Evolutionary conservation across 2,329 filamentous ascomycete species (phyloP).

Genomic region (Hypoxylon sp.): DNA sequence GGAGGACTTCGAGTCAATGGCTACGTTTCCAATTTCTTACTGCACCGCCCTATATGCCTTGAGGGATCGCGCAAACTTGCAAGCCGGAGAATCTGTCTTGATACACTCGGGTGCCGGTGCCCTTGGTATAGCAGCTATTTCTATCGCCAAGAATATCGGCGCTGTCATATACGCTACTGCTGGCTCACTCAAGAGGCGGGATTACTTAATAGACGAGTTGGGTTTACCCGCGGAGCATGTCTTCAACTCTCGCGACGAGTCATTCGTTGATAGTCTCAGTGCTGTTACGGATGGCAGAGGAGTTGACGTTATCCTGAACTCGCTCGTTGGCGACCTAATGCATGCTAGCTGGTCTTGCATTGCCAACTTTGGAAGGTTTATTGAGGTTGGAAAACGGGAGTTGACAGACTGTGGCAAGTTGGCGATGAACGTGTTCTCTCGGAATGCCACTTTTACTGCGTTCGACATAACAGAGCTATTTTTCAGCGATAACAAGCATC

Average conservation of each 20-base stretch:
- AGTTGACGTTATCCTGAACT: conserved; percentile 54
- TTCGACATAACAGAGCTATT: conserved; percentile 48
- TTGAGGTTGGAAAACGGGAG: conserved; percentile 54
- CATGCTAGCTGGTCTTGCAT: conserved; percentile 48
- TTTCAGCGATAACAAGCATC: conserved; percentile 13
- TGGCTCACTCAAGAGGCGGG: conserved; percentile 26
- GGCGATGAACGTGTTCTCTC: conserved; percentile 51
- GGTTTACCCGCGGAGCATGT: conserved; percentile 45
- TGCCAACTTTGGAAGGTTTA: conserved; percentile 51
- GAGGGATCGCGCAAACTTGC: conserved; percentile 41
- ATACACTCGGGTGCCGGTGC: conserved; percentile 50
- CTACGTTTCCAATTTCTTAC: conserved; percentile 41
- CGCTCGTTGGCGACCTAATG: conserved; percentile 51
- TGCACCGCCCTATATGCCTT: conserved; percentile 47
- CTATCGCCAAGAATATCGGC: conserved; percentile 43
- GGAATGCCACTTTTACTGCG: conserved; percentile 52
- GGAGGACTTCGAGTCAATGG: conserved; percentile 37
- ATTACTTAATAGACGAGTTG: conserved; percentile 39
- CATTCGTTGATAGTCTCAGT: conserved; percentile 44
- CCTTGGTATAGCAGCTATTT: conserved; percentile 50
- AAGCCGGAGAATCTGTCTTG: conserved; percentile 45
- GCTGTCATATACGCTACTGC: conserved; percentile 47
- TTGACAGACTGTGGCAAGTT: conserved; percentile 48
- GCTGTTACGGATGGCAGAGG: conserved; percentile 35
- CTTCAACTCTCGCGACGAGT: conserved; percentile 45